These are phyloP conservation scores for Prunus kanzakura DNA, from an alignment of 306 rosid species.

Conservation along the genomic window DNA sequence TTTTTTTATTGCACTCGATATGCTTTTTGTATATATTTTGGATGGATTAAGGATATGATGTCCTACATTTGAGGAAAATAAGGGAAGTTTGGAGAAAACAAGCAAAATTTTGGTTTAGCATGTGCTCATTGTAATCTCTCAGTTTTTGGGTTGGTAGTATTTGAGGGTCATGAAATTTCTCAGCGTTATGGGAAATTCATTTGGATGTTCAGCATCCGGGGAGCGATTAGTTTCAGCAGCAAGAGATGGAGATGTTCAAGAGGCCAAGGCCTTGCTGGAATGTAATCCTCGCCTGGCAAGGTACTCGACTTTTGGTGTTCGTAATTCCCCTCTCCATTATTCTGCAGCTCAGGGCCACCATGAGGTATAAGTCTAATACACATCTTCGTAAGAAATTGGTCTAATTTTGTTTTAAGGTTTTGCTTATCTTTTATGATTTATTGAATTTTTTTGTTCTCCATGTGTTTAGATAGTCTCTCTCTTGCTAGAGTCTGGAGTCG, in stretches of 20 bases:
- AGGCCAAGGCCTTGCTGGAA: slow-evolving; percentile 90
- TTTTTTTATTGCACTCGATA: not conserved
- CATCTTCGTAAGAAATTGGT: slow-evolving; percentile 13
- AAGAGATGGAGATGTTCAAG: slow-evolving; percentile 96
- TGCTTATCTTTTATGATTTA: not conserved
- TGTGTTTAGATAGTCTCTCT: slow-evolving; percentile 73
- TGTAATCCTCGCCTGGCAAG: slow-evolving; percentile 91
- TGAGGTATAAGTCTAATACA: slow-evolving; percentile 50
- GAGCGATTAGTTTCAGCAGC: slow-evolving; percentile 97
- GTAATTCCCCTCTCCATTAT: slow-evolving; percentile 94
- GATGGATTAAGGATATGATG: slow-evolving; percentile 36
- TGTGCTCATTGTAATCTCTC: not conserved
- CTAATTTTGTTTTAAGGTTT: not conserved
- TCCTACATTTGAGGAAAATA: slow-evolving; percentile 7
- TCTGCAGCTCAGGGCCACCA: slow-evolving; percentile 99
- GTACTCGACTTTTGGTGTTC: slow-evolving; percentile 91
- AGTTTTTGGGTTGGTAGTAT: slow-evolving; percentile 9
- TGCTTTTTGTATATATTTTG: slow-evolving; percentile 6
- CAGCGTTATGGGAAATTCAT: slow-evolving; percentile 80
- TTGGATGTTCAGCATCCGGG: slow-evolving; percentile 99
- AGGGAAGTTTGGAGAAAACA: slow-evolving; percentile 12
- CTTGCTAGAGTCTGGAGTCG: slow-evolving; percentile 91
- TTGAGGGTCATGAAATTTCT: slow-evolving; percentile 58
- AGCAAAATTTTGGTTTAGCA: slow-evolving; percentile 13
- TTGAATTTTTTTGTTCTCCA: slow-evolving; percentile 21